Evolutionary conservation across 2,329 filamentous ascomycete species (phyloP).

Genomic region (Apiospora marii): DNA sequence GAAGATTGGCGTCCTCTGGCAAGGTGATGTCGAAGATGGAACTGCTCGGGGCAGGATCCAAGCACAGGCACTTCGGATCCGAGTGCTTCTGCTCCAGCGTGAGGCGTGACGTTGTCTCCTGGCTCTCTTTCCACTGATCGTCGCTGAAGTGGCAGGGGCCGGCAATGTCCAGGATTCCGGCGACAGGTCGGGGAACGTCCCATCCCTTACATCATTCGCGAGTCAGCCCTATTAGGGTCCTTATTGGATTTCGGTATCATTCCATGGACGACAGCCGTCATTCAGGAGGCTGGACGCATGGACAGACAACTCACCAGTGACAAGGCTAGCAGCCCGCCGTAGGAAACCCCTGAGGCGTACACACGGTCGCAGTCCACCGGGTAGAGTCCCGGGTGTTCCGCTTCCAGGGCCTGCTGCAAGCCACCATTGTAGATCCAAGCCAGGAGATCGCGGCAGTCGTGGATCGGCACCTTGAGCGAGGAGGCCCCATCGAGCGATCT

Average conservation of each 20-base stretch:
- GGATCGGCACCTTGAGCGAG: conserved; percentile 25
- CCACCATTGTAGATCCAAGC: conserved; percentile 44
- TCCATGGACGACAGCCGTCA: neutral
- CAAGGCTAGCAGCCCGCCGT: conserved; percentile 45
- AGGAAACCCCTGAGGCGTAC: conserved; percentile 46
- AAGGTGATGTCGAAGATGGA: conserved; percentile 45
- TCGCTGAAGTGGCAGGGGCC: conserved; percentile 48
- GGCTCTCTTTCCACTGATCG: conserved; percentile 43
- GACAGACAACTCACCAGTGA: conserved; percentile 38
- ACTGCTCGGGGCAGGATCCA: conserved; percentile 49
- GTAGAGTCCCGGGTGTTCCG: conserved; percentile 27
- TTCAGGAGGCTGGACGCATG: too few relatives aligned
- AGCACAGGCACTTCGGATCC: conserved; percentile 35
- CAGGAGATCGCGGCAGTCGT: conserved; percentile 39
- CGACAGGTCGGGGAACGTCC: conserved; percentile 42
- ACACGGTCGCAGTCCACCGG: conserved; percentile 39
- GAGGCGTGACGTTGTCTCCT: conserved; percentile 37
- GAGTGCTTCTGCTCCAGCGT: conserved; percentile 28
- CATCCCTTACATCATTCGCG: conserved; percentile 43
- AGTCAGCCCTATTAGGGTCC: neutral
- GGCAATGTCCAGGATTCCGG: conserved; percentile 50
- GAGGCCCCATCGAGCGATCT: conserved; percentile 27
- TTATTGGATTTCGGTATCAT: neutral
- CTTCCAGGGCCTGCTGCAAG: conserved; percentile 35
- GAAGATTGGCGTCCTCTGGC: conserved; percentile 27